Percentiles rank a stretch among this genome's conserved stretches.
Conservation (phyloP, 805 yeast species). For the Candida maesae region DNA sequence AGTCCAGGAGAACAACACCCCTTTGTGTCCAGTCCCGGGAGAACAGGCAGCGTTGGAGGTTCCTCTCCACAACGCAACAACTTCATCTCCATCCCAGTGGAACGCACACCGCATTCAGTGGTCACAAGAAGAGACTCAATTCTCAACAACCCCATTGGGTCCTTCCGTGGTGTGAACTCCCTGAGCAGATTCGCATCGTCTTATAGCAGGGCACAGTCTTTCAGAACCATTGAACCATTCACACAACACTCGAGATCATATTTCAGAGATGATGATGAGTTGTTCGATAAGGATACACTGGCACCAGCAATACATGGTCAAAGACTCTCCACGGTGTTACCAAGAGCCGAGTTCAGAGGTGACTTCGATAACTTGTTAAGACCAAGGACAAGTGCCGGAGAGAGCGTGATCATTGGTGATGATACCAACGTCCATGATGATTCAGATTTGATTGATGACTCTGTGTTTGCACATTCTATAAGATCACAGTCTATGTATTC, state of each 20-base stretch:
- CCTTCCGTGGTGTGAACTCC: slow-evolving; percentile 64
- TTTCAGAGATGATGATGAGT: slow-evolving; percentile 58
- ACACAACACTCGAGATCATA: slow-evolving; percentile 50
- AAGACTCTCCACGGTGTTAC: slow-evolving; percentile 54
- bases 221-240: slow-evolving; percentile 49
- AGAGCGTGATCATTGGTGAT: slow-evolving; percentile 19
- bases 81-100: slow-evolving; percentile 18
- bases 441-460: slow-evolving; percentile 36
- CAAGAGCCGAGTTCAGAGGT: slow-evolving; percentile 20
- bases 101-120: slow-evolving; percentile 20
- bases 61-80: slow-evolving; percentile 12
- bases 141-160: slow-evolving; percentile 47
- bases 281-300: slow-evolving; percentile 64
- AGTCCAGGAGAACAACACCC: background rate
- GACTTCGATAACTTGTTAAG: slow-evolving; percentile 31
- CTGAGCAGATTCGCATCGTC: slow-evolving; percentile 78
- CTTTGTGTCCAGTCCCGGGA: background rate
- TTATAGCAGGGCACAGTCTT: slow-evolving; percentile 72
- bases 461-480: slow-evolving; percentile 32
- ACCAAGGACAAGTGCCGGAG: slow-evolving; percentile 18
- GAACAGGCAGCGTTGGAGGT: no score
- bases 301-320: slow-evolving; percentile 65
- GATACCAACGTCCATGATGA: slow-evolving; percentile 30
- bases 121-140: slow-evolving; percentile 34
- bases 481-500: slow-evolving; percentile 30